A percentile compares a stretch with the other conserved stretches of the same genome.
Evolutionary conservation across 1,284 basidiomycete species (phyloP).

Genomic region (Singerocomus inundabilis): DNA sequence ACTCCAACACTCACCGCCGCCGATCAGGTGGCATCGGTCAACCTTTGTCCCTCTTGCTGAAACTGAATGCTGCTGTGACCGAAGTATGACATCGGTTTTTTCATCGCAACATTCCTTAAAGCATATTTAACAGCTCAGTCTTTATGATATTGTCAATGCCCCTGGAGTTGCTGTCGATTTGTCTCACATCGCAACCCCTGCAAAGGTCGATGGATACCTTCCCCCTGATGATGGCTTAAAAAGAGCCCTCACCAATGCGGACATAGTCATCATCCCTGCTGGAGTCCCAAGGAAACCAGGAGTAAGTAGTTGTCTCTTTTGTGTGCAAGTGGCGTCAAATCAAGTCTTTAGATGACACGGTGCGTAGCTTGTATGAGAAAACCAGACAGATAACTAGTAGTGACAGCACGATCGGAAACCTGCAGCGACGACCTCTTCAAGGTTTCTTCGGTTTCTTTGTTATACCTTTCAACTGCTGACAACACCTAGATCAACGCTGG

Average conservation of each 20-base stretch:
- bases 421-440: slow-evolving; percentile 91
- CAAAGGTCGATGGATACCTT: slow-evolving; percentile 76
- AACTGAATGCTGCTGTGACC: slow-evolving; percentile 80
- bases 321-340: slow-evolving; percentile 4
- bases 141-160: slow-evolving; percentile 97
- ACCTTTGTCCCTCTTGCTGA: slow-evolving; percentile 88
- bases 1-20: slow-evolving; percentile 1
- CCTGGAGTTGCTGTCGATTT: slow-evolving; percentile 96
- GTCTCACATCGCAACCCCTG: slow-evolving; percentile 82
- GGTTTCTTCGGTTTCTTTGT: slow-evolving; percentile 41
- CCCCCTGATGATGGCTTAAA: slow-evolving; percentile 77
- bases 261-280: slow-evolving; percentile 94
- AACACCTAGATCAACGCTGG: slow-evolving; percentile 88
- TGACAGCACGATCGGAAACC: slow-evolving; percentile 15
- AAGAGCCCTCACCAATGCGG: slow-evolving; percentile 81
- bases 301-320: slow-evolving; percentile 45
- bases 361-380: slow-evolving; percentile 34
- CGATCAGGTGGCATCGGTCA: slow-evolving; percentile 83
- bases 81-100: slow-evolving; percentile 44
- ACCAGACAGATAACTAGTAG: slow-evolving; percentile 17
- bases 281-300: slow-evolving; percentile 97
- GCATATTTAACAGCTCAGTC: slow-evolving; percentile 54
- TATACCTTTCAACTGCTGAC: slow-evolving; percentile 3
- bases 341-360: slow-evolving; percentile 66
- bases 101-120: neutral